Evolutionary conservation across 768 basidiomycete species (phyloP).

Genomic region (Trametes gibbosa): DNA sequence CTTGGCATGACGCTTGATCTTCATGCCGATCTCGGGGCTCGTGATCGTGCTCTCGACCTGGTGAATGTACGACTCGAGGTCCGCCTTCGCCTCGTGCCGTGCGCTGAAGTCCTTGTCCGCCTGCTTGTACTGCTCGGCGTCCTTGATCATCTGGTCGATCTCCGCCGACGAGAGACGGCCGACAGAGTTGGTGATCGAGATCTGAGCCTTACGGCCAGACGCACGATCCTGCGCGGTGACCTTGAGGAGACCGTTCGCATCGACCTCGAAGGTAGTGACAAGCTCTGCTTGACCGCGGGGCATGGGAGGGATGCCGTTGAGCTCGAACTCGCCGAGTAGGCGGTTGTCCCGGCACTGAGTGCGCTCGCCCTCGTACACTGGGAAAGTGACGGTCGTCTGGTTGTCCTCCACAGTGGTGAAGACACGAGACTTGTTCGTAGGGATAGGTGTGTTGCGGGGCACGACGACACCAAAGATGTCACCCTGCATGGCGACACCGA

Average conservation of each 20-base stretch:
- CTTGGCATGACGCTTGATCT: conserved; percentile 97
- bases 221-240: conserved; percentile 98
- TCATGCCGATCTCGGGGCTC: conserved; percentile 94
- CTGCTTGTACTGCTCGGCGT: conserved; percentile 95
- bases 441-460: conserved; percentile 99
- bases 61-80: conserved; percentile 97
- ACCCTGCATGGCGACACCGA: conserved; percentile 99
- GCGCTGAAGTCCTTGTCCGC: conserved; percentile 98
- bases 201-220: conserved; percentile 98
- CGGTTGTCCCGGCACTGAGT: conserved; percentile 99
- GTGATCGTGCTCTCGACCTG: conserved; percentile 96
- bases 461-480: conserved; percentile 99
- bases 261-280: conserved; percentile 98
- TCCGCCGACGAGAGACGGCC: conserved; percentile 96
- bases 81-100: conserved; percentile 96
- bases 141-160: conserved; percentile 99
- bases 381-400: conserved; percentile 99
- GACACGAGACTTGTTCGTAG: conserved; percentile 97
- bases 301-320: conserved; percentile 98
- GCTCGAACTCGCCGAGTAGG: conserved; percentile 98
- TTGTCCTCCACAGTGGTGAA: conserved; percentile 99
- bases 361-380: conserved; percentile 99
- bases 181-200: conserved; percentile 79
- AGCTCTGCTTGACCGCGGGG: conserved; percentile 99
- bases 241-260: conserved; percentile 98